Conservation (phyloP, 1,284 basidiomycete genomes). For the Rhodotorula sp. region DNA sequence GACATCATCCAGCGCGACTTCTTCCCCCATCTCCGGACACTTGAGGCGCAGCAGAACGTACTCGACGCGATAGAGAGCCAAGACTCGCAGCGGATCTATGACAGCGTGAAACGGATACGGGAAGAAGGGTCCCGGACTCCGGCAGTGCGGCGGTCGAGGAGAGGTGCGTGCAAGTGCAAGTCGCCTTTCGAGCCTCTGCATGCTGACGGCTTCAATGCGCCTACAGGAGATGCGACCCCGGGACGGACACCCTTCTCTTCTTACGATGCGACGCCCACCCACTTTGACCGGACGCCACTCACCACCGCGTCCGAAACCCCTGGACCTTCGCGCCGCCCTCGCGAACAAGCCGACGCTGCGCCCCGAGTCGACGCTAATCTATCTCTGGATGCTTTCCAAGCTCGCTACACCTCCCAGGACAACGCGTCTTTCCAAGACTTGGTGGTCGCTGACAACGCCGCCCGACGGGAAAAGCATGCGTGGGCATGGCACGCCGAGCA, state of each 20-base stretch:
- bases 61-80: slow-evolving; percentile 31
- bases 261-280: slow-evolving; percentile 48
- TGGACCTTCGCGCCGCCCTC: neutral
- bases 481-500: slow-evolving; percentile 92
- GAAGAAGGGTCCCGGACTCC: neutral
- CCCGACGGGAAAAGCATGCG: slow-evolving; percentile 69
- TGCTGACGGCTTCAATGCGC: neutral
- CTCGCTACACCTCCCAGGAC: slow-evolving; percentile 88
- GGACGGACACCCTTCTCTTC: slow-evolving; percentile 26
- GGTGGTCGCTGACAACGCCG: slow-evolving; percentile 77
- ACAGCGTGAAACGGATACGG: slow-evolving; percentile 35
- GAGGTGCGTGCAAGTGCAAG: slow-evolving; percentile 16
- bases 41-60: slow-evolving; percentile 77
- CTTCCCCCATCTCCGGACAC: slow-evolving; percentile 84
- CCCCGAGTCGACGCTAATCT: slow-evolving; percentile 50
- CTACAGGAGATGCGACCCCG: slow-evolving; percentile 17
- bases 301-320: slow-evolving; percentile 15
- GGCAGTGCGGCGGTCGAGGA: slow-evolving; percentile 6
- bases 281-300: slow-evolving; percentile 23
- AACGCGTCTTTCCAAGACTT: slow-evolving; percentile 91
- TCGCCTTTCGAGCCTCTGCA: too few relatives aligned
- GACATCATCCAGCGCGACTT: slow-evolving; percentile 95
- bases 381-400: slow-evolving; percentile 79
- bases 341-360: neutral
- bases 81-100: slow-evolving; percentile 23